These are phyloP conservation scores for Scopulariopsis brevicaulis DNA, from an alignment of 2,329 filamentous ascomycete genomes.

Conservation along the genomic window DNA sequence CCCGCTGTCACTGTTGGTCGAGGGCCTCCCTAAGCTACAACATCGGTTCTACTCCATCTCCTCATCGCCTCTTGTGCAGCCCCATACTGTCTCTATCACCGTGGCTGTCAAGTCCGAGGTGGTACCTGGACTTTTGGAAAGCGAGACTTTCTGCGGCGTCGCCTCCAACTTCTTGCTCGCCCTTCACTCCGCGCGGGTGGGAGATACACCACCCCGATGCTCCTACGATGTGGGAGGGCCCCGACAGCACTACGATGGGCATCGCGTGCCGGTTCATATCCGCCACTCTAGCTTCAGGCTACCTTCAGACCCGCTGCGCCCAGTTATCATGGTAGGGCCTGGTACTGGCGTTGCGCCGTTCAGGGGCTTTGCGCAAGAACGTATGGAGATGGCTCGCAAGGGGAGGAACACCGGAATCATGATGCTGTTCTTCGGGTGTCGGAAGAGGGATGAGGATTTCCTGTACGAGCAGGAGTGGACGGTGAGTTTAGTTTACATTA, in stretches of 20 bases:
- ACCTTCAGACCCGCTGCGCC: not conserved
- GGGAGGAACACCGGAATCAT: not conserved
- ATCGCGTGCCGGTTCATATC: not conserved
- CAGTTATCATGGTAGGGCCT: not conserved
- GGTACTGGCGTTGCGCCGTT: not conserved
- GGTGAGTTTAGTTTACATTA: not conserved
- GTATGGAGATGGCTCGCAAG: not conserved
- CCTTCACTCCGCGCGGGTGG: not conserved
- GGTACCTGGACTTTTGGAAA: too few species aligned
- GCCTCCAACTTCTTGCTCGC: not conserved
- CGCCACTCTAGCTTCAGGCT: not conserved
- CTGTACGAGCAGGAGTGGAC: not conserved
- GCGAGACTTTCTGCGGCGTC: not conserved
- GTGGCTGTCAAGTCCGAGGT: not conserved
- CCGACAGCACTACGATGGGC: not conserved
- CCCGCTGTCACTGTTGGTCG: not conserved
- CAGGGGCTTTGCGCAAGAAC: not conserved
- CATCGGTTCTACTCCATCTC: not conserved
- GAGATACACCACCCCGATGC: not conserved
- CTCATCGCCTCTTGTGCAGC: not conserved
- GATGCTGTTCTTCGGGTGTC: not conserved
- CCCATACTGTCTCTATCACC: not conserved
- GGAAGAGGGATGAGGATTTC: not conserved
- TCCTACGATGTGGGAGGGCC: not conserved
- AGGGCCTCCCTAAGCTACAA: not conserved